These are phyloP conservation scores for Mallotus nudiflorus DNA, from an alignment of 345 rosid species.

Conservation along the genomic window DNA sequence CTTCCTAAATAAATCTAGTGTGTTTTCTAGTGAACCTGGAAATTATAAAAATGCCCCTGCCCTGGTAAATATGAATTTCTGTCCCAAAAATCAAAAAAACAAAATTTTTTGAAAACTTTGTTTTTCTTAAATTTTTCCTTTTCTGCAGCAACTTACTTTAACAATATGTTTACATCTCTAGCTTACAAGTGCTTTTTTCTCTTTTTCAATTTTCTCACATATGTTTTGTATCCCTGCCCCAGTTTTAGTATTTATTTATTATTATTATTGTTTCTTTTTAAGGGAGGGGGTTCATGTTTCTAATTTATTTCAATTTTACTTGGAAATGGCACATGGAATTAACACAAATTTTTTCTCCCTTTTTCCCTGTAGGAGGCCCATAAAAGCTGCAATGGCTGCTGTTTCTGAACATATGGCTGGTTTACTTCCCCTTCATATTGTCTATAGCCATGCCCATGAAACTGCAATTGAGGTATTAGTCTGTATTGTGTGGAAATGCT, in stretches of 20 bases:
- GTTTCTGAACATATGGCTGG: slow-evolving; percentile 97
- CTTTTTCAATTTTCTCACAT: background rate
- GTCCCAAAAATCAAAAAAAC: too few species aligned
- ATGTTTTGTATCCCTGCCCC: background rate
- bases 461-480: slow-evolving; percentile 83
- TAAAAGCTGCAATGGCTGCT: slow-evolving; percentile 88
- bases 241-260: too few species aligned
- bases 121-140: background rate
- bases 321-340: background rate
- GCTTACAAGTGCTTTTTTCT: background rate
- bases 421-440: slow-evolving; percentile 93
- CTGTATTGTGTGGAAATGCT: background rate
- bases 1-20: too few species aligned
- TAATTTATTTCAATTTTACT: background rate
- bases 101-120: too few species aligned
- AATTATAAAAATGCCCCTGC: too few species aligned
- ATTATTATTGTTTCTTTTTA: too few species aligned
- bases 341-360: background rate
- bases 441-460: slow-evolving; percentile 94
- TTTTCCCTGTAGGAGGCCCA: slow-evolving; percentile 58
- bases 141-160: background rate
- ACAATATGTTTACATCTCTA: background rate
- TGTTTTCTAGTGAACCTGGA: too few species aligned
- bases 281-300: background rate
- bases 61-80: too few species aligned